Evolutionary conservation across 805 yeast genomes (phyloP), one percentile per base, ranked within the genome.

Genomic region (Maudiozyma turicensis): DNA sequence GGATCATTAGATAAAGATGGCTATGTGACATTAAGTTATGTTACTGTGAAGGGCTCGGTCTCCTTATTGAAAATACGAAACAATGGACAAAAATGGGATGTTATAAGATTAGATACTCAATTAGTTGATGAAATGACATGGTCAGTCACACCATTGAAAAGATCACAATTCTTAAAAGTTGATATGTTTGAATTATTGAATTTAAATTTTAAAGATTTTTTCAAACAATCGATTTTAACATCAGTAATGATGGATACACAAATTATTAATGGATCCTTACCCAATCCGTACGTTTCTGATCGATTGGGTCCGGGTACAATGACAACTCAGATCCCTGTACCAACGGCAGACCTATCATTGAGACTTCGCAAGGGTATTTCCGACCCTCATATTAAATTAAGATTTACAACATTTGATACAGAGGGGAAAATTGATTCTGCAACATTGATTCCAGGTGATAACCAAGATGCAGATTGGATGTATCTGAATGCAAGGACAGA

Each of bases 241-340:
- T 55, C 59, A 3, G 50, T 55, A 3, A 40, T 50, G 15, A 53
- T 54, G 43, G 63, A 60, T 45, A 54, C 59, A 46, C 42, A 44
- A 8, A 50, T 59, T 3, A 46, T 60, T 8, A 54, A 48, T 3
- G 48, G 45, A 14, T 48, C 50, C 8, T 56, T 61, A 7, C 48
- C 54, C 15, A 52, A 48, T 33, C 34, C 45, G 2, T 43, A 45
- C 30, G 40, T 48, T 10, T 61, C 65, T 1, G 54, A 54, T 20
- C 47, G 55, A 13, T 52, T 56, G n/a, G 66, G 66, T 1, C 52
- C 59, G 10, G 66, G 66, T 8, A 46, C 58, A 6, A 26, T 55
- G 20, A 54, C 61, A 2, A 59, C 63, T 2, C 63, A 57, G 46
- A 54, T 60, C n/a, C 54, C 58, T 10, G 64, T 61, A 11, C 66